Conservation (phyloP, 2,329 filamentous ascomycete species). For the Fusarium sp. region DNA sequence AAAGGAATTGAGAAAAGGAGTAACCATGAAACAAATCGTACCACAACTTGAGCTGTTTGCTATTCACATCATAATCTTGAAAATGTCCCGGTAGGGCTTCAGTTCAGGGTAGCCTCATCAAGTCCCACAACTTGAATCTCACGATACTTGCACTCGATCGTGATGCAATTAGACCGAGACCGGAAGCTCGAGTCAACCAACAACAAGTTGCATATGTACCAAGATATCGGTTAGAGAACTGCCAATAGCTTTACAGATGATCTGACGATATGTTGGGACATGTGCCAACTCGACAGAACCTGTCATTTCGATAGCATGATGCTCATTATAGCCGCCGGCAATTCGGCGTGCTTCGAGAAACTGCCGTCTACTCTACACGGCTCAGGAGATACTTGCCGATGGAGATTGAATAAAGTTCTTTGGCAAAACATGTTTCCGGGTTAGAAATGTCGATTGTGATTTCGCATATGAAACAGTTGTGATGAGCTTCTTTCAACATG, state of each 20-base stretch:
- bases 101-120: conserved; percentile 1
- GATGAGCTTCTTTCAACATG: background rate
- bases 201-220: background rate
- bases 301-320: conserved; percentile 7
- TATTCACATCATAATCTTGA: too few relatives aligned
- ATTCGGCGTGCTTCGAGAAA: background rate
- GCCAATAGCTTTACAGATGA: conserved; percentile 7
- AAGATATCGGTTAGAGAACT: background rate
- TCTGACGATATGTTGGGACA: conserved; percentile 15
- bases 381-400: background rate
- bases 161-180: background rate
- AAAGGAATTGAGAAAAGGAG: too few relatives aligned
- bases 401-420: background rate
- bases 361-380: background rate
- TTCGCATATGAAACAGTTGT: background rate
- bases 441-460: background rate
- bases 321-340: conserved; percentile 10
- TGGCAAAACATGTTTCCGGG: conserved; percentile 1
- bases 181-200: background rate
- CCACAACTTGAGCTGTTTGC: too few relatives aligned
- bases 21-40: too few relatives aligned
- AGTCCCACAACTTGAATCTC: background rate
- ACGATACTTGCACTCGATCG: background rate
- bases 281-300: background rate
- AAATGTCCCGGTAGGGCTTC: too few relatives aligned